Evolutionary conservation across 768 basidiomycete genomes (phyloP), one percentile per base, ranked within the genome.

Genomic region (Cystobasidium onofrii): DNA sequence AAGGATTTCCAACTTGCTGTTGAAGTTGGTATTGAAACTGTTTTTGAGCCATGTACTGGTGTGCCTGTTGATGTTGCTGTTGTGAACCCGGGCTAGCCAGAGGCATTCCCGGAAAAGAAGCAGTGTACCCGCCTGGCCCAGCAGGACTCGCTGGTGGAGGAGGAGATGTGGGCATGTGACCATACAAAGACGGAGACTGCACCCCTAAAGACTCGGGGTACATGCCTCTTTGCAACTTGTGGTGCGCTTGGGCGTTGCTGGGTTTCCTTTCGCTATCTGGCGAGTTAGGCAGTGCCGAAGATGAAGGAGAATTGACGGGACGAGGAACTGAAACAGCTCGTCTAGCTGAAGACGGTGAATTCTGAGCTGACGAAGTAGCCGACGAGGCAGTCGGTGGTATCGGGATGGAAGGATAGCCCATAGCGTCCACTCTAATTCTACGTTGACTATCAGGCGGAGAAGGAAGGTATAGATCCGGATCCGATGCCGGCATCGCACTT

Each of bases 1-100:
- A 44, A n/a, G n/a, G n/a, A n/a, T n/a, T n/a, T 52, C 17, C 9
- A 44, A 67, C 1, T 43, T 52, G 69, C 69, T 71, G 69, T 44
- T 71, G 69, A 61, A 57, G 55, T n/a, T 36, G 71, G 27, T 63
- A 27, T 43, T 41, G 71, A 29, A 3, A n/a, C 17, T 61, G 55
- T 23, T 27, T n/a, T 17, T 33, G 33, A 23, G 63, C 62, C 57
- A 34, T 55, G 20, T 60, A 54, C 39, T 72, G 74, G 4, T 60
- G 67, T 6, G 27, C 17, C 27, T 55, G 74, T 18, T 60, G 39
- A 33, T 75, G 74, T 36, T 74, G 73, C 13, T 74, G 61, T 10
- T 29, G 46, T 25, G 25, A 12, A 10, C 4, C 31, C 7, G 57
- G 33, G 15, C 25, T 60, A 27, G 25, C 17, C 27, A 12, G 57